Conservation (phyloP, 306 rosid species). For the Pterocarpus santalinus region DNA sequence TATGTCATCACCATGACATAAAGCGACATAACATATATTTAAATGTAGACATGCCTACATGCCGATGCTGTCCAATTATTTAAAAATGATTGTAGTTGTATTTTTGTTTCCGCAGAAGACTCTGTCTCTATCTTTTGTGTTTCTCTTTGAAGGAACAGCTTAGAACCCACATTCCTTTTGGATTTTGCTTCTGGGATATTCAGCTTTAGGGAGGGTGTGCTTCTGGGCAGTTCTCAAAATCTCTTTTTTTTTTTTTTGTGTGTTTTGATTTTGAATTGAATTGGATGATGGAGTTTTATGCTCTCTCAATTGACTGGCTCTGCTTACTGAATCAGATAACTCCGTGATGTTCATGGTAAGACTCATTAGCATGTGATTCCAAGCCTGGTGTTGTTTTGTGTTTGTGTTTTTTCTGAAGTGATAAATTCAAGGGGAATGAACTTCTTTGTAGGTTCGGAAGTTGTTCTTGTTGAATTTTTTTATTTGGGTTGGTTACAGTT, state of each 20-base stretch:
- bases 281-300: slow-evolving; percentile 22
- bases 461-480: not conserved
- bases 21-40: not conserved
- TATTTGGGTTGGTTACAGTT: slow-evolving; percentile 3
- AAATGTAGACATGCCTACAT: not conserved
- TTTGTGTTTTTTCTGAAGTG: slow-evolving; percentile 17
- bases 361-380: slow-evolving; percentile 28
- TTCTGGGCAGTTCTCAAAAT: slow-evolving; percentile 41
- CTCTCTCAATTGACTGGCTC: slow-evolving; percentile 41
- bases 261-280: slow-evolving; percentile 37
- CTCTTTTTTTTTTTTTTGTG: no score
- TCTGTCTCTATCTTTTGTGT: slow-evolving; percentile 33
- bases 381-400: not conserved
- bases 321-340: slow-evolving; percentile 41
- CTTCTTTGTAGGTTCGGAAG: slow-evolving; percentile 19
- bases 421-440: slow-evolving; percentile 31
- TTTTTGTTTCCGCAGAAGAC: slow-evolving; percentile 29
- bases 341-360: slow-evolving; percentile 52
- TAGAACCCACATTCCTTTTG: slow-evolving; percentile 34
- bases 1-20: not conserved
- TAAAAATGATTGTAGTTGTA: not conserved
- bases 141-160: slow-evolving; percentile 36
- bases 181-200: slow-evolving; percentile 42
- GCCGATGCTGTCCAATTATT: slow-evolving; percentile 2
- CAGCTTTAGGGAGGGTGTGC: slow-evolving; percentile 17